Percentiles rank a stretch among this genome's conserved stretches.
Evolutionary conservation across 352 stramenopile species (phyloP).

Genomic region (Pythium monospermum): DNA sequence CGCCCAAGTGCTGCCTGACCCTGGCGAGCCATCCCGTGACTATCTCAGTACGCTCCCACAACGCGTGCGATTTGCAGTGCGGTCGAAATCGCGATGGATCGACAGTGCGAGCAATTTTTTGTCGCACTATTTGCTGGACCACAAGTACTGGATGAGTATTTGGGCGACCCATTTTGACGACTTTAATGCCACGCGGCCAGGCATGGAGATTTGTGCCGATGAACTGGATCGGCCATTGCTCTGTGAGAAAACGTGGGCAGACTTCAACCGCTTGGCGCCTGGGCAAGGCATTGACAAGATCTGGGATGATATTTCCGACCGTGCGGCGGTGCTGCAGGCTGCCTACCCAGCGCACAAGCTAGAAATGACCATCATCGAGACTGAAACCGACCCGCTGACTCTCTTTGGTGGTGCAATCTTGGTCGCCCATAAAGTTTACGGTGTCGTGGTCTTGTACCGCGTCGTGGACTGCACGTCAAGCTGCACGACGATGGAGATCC

Average conservation of each 20-base stretch:
- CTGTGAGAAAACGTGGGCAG: conserved; percentile 27
- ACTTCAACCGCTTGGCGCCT: conserved; percentile 20
- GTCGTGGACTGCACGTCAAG: conserved; percentile 1
- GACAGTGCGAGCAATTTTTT: conserved; percentile 21
- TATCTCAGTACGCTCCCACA: conserved; percentile 22
- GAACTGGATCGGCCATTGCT: conserved; percentile 24
- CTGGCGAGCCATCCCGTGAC: conserved; percentile 7
- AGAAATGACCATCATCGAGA: conserved; percentile 26
- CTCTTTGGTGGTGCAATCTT: conserved; percentile 22
- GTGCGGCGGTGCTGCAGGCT: conserved; percentile 12
- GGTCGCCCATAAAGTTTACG: conserved; percentile 23
- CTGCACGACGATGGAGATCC: conserved; percentile 10
- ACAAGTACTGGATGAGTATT: conserved; percentile 24
- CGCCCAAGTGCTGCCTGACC: background rate
- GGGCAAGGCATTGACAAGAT: conserved; percentile 21
- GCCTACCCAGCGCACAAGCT: conserved; percentile 13
- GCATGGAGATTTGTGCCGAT: conserved; percentile 22
- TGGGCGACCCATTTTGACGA: conserved; percentile 25
- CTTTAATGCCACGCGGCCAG: conserved; percentile 16
- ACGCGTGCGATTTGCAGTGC: conserved; percentile 22
- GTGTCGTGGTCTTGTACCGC: conserved; percentile 19
- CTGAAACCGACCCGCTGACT: conserved; percentile 23
- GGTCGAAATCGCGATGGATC: conserved; percentile 25
- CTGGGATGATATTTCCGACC: conserved; percentile 23
- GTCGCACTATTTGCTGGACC: conserved; percentile 23